Conservation (phyloP, 345 rosid species). For the Bruguiera gymnorhiza region DNA sequence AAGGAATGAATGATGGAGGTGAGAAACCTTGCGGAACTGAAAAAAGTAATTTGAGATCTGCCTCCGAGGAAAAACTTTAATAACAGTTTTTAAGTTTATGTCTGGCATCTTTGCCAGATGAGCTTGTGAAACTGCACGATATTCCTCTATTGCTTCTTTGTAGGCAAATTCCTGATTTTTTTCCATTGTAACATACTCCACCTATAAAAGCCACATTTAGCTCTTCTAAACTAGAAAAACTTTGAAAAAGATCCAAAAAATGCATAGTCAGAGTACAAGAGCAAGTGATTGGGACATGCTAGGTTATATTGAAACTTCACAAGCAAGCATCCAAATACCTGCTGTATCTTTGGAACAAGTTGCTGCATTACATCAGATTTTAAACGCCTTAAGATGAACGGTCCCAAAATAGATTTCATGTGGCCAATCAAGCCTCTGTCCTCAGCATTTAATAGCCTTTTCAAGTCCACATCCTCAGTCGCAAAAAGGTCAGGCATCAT, state of each 20-base stretch:
- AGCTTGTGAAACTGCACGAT: slow-evolving; percentile 72
- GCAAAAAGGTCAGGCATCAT: slow-evolving; percentile 96
- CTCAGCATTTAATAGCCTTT: slow-evolving; percentile 77
- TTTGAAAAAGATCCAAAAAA: background rate
- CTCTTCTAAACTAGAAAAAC: slow-evolving; percentile 2
- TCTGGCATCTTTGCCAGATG: slow-evolving; percentile 58
- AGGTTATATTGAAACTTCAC: background rate
- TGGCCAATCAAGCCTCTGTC: slow-evolving; percentile 74
- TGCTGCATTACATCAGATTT: slow-evolving; percentile 99
- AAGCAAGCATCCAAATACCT: slow-evolving; percentile 39
- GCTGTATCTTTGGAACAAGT: slow-evolving; percentile 88
- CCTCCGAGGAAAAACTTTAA: slow-evolving; percentile 66
- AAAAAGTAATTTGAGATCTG: slow-evolving; percentile 90
- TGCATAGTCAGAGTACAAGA: slow-evolving; percentile 3
- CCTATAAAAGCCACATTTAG: slow-evolving; percentile 46
- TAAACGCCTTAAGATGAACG: slow-evolving; percentile 89
- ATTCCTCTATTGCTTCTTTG: slow-evolving; percentile 86
- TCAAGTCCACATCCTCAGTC: slow-evolving; percentile 87
- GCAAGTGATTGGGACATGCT: background rate
- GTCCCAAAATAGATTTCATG: slow-evolving; percentile 94
- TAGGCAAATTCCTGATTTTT: slow-evolving; percentile 73
- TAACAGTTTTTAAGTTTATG: slow-evolving; percentile 36
- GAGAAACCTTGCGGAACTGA: slow-evolving; percentile 83
- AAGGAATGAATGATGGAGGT: background rate
- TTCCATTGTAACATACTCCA: slow-evolving; percentile 82